Evolutionary conservation across 2,329 filamentous ascomycete species (phyloP), one percentile per base, ranked within the genome.

Genomic region (Cladosporium sp.): DNA sequence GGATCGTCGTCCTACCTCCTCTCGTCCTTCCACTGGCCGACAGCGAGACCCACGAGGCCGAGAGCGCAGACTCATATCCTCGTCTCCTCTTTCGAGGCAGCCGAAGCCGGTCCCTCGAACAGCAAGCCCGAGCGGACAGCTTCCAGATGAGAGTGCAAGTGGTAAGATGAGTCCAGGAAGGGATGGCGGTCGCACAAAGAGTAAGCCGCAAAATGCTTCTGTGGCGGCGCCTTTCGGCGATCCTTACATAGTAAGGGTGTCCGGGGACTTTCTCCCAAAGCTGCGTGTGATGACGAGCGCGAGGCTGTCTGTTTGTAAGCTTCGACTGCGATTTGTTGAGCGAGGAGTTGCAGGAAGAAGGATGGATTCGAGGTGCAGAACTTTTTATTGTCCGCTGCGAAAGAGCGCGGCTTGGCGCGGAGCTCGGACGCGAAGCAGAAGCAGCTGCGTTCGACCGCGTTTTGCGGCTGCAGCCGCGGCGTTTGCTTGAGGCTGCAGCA

Each of bases 251-350:
- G 75, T 79, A 82, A 82, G 83, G 79, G 64, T 87, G 92, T 97
- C 93, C 93, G 93, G 93, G 93, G 93, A 97, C 93, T 97, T 97
- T 97, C 93, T 96, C 93, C 93, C 92, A 94, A 97, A 97, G 92
- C 92, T 65, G 67, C 74, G 55, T 74, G 69, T 71, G 77, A 66
- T 75, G 62, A 69, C 57, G 72, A 70, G 69, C 69, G 73, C 70
- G 69, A 75, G 69, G 70, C 72, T 89, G 68, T 71, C 90, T 88
- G 90, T 96, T 80, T 88, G 90, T 92, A 79, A 91, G 92, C 93
- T 97, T 96, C 88, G 92, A 96, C 87, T 88, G 92, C 93, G 93
- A 97, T 96, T 91, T 91, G 91, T 97, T 86, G 91, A 92, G 84
- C 92, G 92, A 96, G 91, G 86, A 89, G 87, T 86, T 85, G 84